Evolutionary conservation across 768 basidiomycete species (phyloP).

Genomic region (Pseudohyphozyma bogoriensis): DNA sequence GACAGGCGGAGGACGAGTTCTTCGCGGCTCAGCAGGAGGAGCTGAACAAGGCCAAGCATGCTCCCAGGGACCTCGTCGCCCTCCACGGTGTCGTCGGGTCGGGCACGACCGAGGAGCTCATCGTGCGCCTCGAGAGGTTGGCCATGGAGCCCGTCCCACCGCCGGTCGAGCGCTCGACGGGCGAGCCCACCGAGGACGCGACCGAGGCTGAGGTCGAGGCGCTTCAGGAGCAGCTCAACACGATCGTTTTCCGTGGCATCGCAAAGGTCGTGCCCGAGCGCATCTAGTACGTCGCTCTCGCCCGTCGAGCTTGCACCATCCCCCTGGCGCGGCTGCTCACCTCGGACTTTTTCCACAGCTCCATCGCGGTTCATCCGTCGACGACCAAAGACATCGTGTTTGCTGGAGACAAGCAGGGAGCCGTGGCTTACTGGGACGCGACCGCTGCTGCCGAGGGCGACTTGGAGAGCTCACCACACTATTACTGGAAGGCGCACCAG

Average conservation of each 20-base stretch:
- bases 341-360: too few relatives aligned
- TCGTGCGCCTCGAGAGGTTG: not conserved
- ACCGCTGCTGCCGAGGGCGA: slow-evolving; percentile 28
- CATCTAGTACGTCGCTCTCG: too few relatives aligned
- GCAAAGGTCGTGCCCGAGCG: not conserved
- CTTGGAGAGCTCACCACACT: slow-evolving; percentile 16
- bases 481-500: slow-evolving; percentile 38
- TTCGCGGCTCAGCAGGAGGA: not conserved
- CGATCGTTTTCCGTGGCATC: not conserved
- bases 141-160: not conserved
- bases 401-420: slow-evolving; percentile 21
- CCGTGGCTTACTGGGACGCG: slow-evolving; percentile 38
- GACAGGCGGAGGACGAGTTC: not conserved
- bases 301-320: too few relatives aligned
- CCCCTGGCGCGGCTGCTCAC: too few relatives aligned
- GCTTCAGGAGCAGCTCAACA: not conserved
- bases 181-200: not conserved
- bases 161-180: not conserved
- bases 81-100: not conserved
- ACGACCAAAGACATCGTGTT: slow-evolving; percentile 5
- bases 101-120: not conserved
- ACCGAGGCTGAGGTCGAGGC: too few relatives aligned
- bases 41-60: not conserved
- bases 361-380: not conserved
- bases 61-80: not conserved